Evolutionary conservation across 164 flowering plant species (phyloP).

Genomic region (Paratinospora sagittata): DNA sequence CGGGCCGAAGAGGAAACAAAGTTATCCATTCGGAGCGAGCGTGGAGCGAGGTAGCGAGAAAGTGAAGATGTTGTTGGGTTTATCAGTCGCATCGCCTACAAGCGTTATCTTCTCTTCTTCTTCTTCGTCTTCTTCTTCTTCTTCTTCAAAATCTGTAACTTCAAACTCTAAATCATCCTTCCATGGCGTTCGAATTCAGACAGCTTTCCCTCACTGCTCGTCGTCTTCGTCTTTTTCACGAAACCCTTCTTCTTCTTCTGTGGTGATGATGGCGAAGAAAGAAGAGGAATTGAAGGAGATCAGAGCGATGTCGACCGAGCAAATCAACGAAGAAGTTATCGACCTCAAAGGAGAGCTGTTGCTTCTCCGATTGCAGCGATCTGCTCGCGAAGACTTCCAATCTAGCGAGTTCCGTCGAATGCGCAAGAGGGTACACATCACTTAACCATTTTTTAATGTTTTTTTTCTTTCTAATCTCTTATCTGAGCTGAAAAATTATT

Average conservation of each 20-base stretch:
- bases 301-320: slow-evolving; percentile 62
- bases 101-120: slow-evolving; percentile 14
- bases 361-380: slow-evolving; percentile 74
- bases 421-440: slow-evolving; percentile 71
- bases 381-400: slow-evolving; percentile 84
- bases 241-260: slow-evolving; percentile 17
- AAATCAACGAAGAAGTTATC: slow-evolving; percentile 72
- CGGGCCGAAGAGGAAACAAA: no score
- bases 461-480: not conserved
- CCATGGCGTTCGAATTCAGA: slow-evolving; percentile 48
- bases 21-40: not conserved
- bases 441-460: not conserved
- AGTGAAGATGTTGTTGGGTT: slow-evolving; percentile 30
- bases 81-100: slow-evolving; percentile 35
- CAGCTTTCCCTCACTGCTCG: slow-evolving; percentile 13
- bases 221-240: slow-evolving; percentile 11
- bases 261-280: slow-evolving; percentile 80
- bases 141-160: slow-evolving; percentile 11
- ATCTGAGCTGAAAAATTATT: not conserved
- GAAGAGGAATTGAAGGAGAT: slow-evolving; percentile 83
- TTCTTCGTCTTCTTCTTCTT: slow-evolving; percentile 10
- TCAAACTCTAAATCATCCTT: slow-evolving; percentile 34
- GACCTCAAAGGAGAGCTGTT: slow-evolving; percentile 94
- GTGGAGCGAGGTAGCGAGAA: no score
- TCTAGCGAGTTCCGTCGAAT: slow-evolving; percentile 86